Conservation (phyloP, 176 grass and related monocot genomes). For the Musa schizocarpa region DNA sequence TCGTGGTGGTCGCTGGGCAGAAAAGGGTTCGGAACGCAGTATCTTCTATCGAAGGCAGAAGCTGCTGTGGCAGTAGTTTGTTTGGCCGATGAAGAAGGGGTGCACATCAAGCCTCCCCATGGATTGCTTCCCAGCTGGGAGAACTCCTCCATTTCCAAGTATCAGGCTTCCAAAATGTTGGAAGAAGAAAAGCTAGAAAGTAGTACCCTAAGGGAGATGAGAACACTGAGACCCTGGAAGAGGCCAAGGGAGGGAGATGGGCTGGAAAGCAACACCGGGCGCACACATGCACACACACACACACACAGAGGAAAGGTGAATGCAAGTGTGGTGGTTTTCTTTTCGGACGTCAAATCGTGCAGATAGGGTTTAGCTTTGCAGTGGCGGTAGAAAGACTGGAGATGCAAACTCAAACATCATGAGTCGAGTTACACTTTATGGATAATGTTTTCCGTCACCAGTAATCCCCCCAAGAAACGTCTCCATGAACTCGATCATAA, state of each 20-base stretch:
- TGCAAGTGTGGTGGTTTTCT: slow-evolving; percentile 6
- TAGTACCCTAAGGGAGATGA: neutral
- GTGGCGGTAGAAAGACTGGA: neutral
- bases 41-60: too few relatives aligned
- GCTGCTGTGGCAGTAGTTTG: neutral
- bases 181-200: neutral
- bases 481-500: too few relatives aligned
- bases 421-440: too few relatives aligned
- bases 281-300: slow-evolving; percentile 4
- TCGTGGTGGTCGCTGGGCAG: slow-evolving; percentile 31
- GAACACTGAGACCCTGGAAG: neutral
- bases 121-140: slow-evolving; percentile 1
- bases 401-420: too few relatives aligned
- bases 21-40: slow-evolving; percentile 8
- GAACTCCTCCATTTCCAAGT: slow-evolving; percentile 3
- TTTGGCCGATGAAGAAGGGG: neutral
- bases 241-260: slow-evolving; percentile 3
- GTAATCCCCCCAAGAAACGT: too few relatives aligned
- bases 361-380: slow-evolving; percentile 2
- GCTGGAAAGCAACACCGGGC: neutral
- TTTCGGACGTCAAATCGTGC: slow-evolving; percentile 7
- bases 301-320: slow-evolving; percentile 3
- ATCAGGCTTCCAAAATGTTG: neutral
- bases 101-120: neutral
- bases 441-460: too few relatives aligned